Conservation (phyloP, 2,329 filamentous ascomycete genomes). For the Sporothrix brasiliensis region DNA sequence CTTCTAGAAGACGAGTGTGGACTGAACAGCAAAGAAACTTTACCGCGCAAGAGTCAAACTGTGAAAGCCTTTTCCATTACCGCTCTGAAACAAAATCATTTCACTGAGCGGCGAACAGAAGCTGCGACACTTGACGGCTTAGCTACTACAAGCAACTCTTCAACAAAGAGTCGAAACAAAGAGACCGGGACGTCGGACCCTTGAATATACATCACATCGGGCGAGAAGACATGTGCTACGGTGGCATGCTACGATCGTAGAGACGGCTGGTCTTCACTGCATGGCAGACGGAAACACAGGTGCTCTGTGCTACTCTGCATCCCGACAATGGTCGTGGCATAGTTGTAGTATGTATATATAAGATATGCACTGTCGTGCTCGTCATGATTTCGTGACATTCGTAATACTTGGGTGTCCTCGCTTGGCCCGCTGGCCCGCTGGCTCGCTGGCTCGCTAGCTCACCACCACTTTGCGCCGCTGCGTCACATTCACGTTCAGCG, state of each 20-base stretch:
- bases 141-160: too few relatives aligned
- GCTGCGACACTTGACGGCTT: background rate
- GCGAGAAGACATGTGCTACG: too few relatives aligned
- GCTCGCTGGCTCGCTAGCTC: constrained; percentile 37
- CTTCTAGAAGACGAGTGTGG: too few relatives aligned
- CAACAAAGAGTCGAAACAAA: background rate
- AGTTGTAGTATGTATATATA: background rate
- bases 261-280: background rate
- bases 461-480: constrained; percentile 14
- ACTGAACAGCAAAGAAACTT: too few relatives aligned
- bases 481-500: background rate
- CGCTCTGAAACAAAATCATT: too few relatives aligned
- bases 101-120: too few relatives aligned
- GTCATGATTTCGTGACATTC: background rate
- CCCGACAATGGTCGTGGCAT: background rate
- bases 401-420: background rate
- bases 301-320: too few relatives aligned
- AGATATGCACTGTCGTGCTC: background rate
- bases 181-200: too few relatives aligned
- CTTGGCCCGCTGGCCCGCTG: too few relatives aligned
- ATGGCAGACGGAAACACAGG: background rate
- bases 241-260: background rate
- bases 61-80: too few relatives aligned
- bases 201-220: too few relatives aligned
- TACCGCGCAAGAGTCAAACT: too few relatives aligned